These are phyloP conservation scores for Antrodiella citrinella DNA, from an alignment of 768 basidiomycete species.

Conservation along the genomic window DNA sequence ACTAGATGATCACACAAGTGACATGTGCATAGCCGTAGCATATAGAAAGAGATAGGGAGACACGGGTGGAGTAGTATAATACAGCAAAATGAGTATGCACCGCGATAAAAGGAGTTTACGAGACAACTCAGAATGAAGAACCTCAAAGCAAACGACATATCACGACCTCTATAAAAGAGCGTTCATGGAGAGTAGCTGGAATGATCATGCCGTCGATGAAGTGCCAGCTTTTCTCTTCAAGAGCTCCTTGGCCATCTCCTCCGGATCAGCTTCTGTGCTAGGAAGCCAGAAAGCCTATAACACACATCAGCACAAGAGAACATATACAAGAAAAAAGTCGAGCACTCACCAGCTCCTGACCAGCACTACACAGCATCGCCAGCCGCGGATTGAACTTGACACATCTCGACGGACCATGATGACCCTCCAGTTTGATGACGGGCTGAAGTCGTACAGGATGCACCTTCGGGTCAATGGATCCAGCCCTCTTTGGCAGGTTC, in stretches of 20 bases:
- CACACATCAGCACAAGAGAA: constrained; percentile 2
- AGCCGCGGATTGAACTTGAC: constrained; percentile 86
- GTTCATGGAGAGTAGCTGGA: not conserved
- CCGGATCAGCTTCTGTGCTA: constrained; percentile 57
- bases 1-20: no score
- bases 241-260: constrained; percentile 64
- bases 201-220: not conserved
- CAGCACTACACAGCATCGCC: constrained; percentile 83
- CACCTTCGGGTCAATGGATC: constrained; percentile 45
- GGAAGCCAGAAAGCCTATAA: constrained; percentile 57
- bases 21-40: no score
- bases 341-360: constrained; percentile 65
- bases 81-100: no score
- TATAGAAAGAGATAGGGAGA: no score
- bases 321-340: constrained; percentile 3
- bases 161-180: no score
- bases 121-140: no score
- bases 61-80: no score
- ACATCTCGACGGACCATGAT: constrained; percentile 77
- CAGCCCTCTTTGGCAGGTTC: constrained; percentile 43
- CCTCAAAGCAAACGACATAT: no score
- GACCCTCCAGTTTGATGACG: constrained; percentile 55
- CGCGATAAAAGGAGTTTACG: no score
- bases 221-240: constrained; percentile 40
- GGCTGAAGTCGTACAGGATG: constrained; percentile 47